Conservation (phyloP, 1,139 yeast genomes). For the Suhomyces panamericanus region DNA sequence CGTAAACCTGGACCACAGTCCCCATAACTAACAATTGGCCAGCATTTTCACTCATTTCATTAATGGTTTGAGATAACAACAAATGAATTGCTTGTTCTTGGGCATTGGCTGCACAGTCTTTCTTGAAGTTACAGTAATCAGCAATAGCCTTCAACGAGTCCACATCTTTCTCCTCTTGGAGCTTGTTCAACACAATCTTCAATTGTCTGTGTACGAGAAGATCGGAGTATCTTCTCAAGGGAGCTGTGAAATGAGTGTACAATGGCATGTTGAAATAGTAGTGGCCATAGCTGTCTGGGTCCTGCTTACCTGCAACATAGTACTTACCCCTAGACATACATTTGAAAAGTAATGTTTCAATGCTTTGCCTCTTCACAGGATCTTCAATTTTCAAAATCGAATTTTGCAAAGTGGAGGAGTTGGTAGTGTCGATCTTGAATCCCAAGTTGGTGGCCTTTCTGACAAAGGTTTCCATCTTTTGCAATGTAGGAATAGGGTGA, state of each 20-base stretch:
- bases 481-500: conserved; percentile 80
- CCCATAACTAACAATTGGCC: conserved; percentile 87
- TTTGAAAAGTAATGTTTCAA: conserved; percentile 79
- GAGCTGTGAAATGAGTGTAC: conserved; percentile 93
- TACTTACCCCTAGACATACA: conserved; percentile 85
- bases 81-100: conserved; percentile 95
- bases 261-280: conserved; percentile 80
- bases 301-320: conserved; percentile 84
- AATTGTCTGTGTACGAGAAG: conserved; percentile 90
- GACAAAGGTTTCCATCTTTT: conserved; percentile 78
- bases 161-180: conserved; percentile 48
- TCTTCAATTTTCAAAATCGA: conserved; percentile 69
- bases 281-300: conserved; percentile 75
- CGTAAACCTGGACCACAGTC: conserved; percentile 87
- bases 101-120: conserved; percentile 90
- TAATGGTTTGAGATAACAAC: conserved; percentile 78
- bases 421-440: conserved; percentile 69
- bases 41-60: conserved; percentile 70
- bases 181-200: conserved; percentile 56
- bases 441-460: conserved; percentile 68
- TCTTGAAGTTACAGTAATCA: conserved; percentile 92
- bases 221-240: conserved; percentile 89
- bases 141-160: conserved; percentile 79
- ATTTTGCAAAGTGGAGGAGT: conserved; percentile 69
- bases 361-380: conserved; percentile 64